Percentiles rank a stretch among this genome's conserved stretches.
These are phyloP conservation scores for Russula sp. DNA, from an alignment of 768 basidiomycete genomes.

Conservation along the genomic window DNA sequence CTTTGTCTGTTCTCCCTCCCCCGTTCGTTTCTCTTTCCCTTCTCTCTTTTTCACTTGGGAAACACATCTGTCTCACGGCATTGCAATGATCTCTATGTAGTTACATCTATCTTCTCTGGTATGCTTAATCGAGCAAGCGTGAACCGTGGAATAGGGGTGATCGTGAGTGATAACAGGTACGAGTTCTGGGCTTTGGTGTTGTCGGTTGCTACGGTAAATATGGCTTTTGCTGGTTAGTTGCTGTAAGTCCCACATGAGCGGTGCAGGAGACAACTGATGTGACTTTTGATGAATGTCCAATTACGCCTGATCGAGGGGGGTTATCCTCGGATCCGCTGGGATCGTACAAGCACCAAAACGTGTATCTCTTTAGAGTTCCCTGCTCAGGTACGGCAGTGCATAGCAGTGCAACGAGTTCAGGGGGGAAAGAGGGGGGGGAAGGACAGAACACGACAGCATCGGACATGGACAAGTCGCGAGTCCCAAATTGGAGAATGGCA, in stretches of 20 bases:
- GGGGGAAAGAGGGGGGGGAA: neutral
- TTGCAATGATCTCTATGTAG: neutral
- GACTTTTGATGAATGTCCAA: conserved; percentile 2
- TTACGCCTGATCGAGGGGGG: neutral
- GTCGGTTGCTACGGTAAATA: neutral
- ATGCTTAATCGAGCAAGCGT: neutral
- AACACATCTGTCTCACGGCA: neutral
- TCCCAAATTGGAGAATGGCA: neutral
- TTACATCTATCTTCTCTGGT: conserved; percentile 1
- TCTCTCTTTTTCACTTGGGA: no score
- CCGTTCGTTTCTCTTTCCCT: neutral
- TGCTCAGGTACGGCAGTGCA: conserved; percentile 1
- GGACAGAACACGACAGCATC: neutral
- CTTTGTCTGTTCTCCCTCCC: neutral
- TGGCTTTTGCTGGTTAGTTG: conserved; percentile 6
- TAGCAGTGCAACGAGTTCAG: conserved; percentile 8
- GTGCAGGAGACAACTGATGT: conserved; percentile 13
- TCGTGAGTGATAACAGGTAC: neutral
- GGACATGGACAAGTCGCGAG: conserved; percentile 3
- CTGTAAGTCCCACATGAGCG: neutral
- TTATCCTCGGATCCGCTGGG: neutral
- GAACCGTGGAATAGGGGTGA: neutral
- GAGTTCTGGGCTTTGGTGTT: neutral
- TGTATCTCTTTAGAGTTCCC: neutral
- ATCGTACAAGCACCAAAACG: neutral